Conservation (phyloP, 257 asterid species). For the Sherardia arvensis region DNA sequence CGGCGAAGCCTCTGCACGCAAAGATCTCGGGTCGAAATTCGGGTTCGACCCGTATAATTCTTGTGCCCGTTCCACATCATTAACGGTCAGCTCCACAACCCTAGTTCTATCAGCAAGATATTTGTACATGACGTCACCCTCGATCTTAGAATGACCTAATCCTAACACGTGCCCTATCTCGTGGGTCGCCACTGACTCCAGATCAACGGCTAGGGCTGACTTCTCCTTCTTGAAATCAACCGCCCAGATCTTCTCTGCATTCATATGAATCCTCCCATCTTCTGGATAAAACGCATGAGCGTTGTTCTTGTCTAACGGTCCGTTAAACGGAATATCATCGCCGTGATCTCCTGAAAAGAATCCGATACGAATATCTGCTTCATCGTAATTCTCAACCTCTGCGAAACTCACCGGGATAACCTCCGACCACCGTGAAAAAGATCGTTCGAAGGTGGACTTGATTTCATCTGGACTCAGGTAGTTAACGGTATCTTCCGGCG, state of each 20-base stretch:
- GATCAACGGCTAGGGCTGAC: conserved; percentile 83
- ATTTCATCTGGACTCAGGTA: conserved; percentile 34
- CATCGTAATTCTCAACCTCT: conserved; percentile 32
- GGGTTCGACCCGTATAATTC: conserved; percentile 78
- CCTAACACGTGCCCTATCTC: no score
- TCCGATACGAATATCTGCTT: conserved; percentile 67
- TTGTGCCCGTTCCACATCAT: conserved; percentile 74
- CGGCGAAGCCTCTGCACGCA: conserved; percentile 31
- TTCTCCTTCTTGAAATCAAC: conserved; percentile 47
- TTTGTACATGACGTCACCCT: conserved; percentile 80
- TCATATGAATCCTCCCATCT: background rate
- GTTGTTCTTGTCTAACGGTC: conserved; percentile 50
- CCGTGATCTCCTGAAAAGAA: conserved; percentile 78
- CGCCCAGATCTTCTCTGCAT: conserved; percentile 34
- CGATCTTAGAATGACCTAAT: no score
- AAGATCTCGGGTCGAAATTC: conserved; percentile 34
- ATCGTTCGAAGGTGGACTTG: conserved; percentile 27
- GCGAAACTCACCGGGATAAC: conserved; percentile 79
- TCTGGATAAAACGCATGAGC: conserved; percentile 83
- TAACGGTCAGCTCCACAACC: conserved; percentile 54
- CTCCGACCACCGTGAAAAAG: conserved; percentile 73
- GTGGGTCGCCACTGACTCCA: no score
- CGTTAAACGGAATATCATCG: conserved; percentile 77
- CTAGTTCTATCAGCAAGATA: conserved; percentile 57
- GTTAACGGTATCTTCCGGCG: conserved; percentile 33